Conservation (phyloP, 805 yeast species). For the Hanseniaspora opuntiae region DNA sequence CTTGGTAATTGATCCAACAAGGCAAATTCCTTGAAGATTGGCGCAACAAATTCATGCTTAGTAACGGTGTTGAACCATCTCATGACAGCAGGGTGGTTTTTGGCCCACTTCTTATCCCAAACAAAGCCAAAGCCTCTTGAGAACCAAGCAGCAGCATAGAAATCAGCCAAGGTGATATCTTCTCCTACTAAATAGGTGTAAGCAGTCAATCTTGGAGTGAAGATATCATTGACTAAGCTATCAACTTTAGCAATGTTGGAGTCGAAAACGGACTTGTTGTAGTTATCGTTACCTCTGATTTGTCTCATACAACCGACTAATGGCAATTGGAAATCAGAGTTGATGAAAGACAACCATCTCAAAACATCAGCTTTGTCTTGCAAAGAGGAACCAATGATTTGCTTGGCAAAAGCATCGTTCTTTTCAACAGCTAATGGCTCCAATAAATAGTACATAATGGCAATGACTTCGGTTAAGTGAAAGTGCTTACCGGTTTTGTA, state of each 20-base stretch:
- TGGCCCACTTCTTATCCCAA: slow-evolving; percentile 43
- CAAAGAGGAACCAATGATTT: slow-evolving; percentile 27
- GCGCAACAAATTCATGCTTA: slow-evolving; percentile 42
- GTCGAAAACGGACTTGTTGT: slow-evolving; percentile 63
- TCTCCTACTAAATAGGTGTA: slow-evolving; percentile 64
- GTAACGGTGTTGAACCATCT: slow-evolving; percentile 62
- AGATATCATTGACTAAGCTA: slow-evolving; percentile 26
- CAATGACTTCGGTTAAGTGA: slow-evolving; percentile 56
- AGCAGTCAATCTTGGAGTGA: slow-evolving; percentile 47
- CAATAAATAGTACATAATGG: slow-evolving; percentile 41
- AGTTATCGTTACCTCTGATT: slow-evolving; percentile 45
- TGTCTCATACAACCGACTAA: slow-evolving; percentile 21
- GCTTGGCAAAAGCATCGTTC: slow-evolving; percentile 17
- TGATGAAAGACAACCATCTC: slow-evolving; percentile 65
- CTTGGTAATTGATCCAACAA: slow-evolving; percentile 46
- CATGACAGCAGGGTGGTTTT: slow-evolving; percentile 44
- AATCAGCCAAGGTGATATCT: slow-evolving; percentile 53
- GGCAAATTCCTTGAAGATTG: slow-evolving; percentile 37
- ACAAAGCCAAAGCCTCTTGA: slow-evolving; percentile 31
- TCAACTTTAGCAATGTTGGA: slow-evolving; percentile 22
- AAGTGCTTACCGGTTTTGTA: slow-evolving; percentile 41
- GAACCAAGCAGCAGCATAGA: slow-evolving; percentile 40
- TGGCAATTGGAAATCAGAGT: slow-evolving; percentile 46
- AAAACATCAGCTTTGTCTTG: slow-evolving; percentile 57
- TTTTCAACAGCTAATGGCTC: slow-evolving; percentile 36